Evolutionary conservation across 2,329 filamentous ascomycete species (phyloP).

Genomic region (Bretziella fagacearum): DNA sequence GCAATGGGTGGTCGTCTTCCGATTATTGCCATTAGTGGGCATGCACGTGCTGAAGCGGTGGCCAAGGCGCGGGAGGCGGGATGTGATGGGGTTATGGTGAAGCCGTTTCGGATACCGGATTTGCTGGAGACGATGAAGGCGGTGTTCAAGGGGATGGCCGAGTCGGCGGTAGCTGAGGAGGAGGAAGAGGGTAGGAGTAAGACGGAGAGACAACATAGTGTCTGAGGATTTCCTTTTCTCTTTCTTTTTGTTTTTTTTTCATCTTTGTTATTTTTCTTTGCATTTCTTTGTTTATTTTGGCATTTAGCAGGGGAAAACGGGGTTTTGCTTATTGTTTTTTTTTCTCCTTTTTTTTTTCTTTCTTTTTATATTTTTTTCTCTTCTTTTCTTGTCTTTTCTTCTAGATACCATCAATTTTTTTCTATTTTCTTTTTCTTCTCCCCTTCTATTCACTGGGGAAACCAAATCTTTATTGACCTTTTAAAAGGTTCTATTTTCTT

Average conservation of each 20-base stretch:
- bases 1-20: conserved; percentile 34
- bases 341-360: background rate
- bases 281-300: background rate
- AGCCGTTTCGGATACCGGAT: conserved; percentile 50
- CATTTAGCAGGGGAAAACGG: background rate
- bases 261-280: conserved; percentile 1
- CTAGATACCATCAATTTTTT: background rate
- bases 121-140: conserved; percentile 41
- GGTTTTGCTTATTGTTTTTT: background rate
- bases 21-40: conserved; percentile 51
- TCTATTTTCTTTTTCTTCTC: background rate
- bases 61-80: conserved; percentile 32
- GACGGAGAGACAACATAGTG: conserved; percentile 4
- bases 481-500: too few relatives aligned
- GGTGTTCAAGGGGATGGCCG: conserved; percentile 24
- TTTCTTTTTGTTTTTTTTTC: conserved; percentile 5
- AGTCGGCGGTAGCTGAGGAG: conserved; percentile 7
- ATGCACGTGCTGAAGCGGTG: conserved; percentile 46
- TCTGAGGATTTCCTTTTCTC: background rate
- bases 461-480: too few relatives aligned
- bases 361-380: background rate
- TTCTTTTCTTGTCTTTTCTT: background rate
- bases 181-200: background rate
- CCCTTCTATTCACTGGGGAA: background rate
- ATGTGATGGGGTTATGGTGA: conserved; percentile 51